Evolutionary conservation across 371 early-diverging fungal species (phyloP).

Genomic region (Syncephalastrum monosporum): DNA sequence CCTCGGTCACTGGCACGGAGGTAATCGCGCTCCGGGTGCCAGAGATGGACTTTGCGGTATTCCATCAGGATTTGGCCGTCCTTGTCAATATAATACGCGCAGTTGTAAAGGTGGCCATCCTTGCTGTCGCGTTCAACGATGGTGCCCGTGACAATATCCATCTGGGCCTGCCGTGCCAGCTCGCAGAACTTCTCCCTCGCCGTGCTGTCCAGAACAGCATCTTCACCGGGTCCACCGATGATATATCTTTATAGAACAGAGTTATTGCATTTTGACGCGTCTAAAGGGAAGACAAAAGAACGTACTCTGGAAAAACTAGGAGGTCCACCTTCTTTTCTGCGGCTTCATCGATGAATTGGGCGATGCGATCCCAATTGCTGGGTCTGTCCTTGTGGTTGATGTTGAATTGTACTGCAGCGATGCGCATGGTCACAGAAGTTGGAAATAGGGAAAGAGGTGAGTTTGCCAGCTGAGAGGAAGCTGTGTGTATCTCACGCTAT

Average conservation of each 20-base stretch:
- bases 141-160: conserved; percentile 42
- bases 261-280: background rate
- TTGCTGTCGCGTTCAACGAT: conserved; percentile 25
- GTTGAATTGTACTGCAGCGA: conserved; percentile 13
- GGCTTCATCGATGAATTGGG: conserved; percentile 7
- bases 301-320: conserved; percentile 20
- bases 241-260: conserved; percentile 4
- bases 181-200: conserved; percentile 9
- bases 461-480: no score
- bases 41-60: conserved; percentile 39
- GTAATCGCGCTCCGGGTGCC: conserved; percentile 35
- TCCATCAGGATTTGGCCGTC: conserved; percentile 28
- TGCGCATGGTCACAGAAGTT: background rate
- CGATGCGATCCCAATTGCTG: conserved; percentile 14
- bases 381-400: conserved; percentile 6
- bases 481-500: no score
- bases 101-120: conserved; percentile 28
- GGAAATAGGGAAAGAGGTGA: background rate
- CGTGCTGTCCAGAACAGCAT: conserved; percentile 8
- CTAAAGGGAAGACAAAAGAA: no score
- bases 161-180: conserved; percentile 22
- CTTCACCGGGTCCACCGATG: conserved; percentile 16
- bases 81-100: conserved; percentile 33
- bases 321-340: conserved; percentile 11
- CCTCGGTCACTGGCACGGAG: conserved; percentile 11